Evolutionary conservation across 129 eudicot genomes (phyloP), one percentile per base, ranked within the genome.

Genomic region (Gnaphalium uliginosum): DNA sequence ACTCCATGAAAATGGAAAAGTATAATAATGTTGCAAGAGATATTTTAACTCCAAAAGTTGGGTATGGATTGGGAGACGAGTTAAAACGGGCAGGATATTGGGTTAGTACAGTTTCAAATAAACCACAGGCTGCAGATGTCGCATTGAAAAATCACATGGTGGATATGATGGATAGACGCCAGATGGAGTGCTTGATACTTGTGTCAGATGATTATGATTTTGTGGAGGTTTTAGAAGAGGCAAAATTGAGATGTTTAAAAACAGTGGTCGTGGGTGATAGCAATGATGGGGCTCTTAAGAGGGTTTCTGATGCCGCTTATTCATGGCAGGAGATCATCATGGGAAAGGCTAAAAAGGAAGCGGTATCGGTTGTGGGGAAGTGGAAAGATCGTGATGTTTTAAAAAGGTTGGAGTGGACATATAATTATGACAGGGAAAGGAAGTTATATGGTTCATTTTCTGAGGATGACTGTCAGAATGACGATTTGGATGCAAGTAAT

Each of bases 191-290:
- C 79, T 56, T 94, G 81, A 81, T 94, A 62, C 91, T 90, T 67
- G 98, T 94, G 23, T 94, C 97, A 0, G 96, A 88, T 79, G 98
- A 94, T 81, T 78, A 87, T 0, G 93, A 85, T 78, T 94, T 90
- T 80, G 83, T 83, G 76, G 89, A 71, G 78, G 82, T 94, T 57
- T 58, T 94, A 46, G 75, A 85, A 67, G 98, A 90, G 78, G 97
- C 93, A 7, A 90, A 72, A 63, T 64, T 83, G 87, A 84, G 97
- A 80, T 87, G 98, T 73, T 78, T 90, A 82, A 90, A 82, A 79
- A 94, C 96, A 4, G 93, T 89, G 71, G 93, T 88, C 56, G 96
- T 94, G 11, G 97, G 97, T 15, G 93, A 94, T 84, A 54, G 14
- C 41, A 72, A 81, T 66, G 89, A 84, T 21, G 96, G 96, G 71